Evolutionary conservation across 1,284 basidiomycete genomes (phyloP), one percentile per base, ranked within the genome.

Genomic region (Pseudozyma sp.): DNA sequence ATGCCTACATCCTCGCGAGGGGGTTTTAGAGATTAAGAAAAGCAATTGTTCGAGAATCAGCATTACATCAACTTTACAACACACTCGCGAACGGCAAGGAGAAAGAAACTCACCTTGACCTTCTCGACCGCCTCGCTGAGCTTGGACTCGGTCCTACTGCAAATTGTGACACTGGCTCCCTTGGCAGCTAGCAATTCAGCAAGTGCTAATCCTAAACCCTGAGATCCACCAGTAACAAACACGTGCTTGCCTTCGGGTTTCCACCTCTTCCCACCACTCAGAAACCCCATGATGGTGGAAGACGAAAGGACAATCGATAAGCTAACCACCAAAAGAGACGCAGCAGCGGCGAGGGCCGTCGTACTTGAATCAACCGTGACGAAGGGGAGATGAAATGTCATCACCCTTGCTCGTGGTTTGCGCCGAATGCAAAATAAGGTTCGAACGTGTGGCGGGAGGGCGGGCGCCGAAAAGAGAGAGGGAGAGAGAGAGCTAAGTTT

Each of bases 81-180:
- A 31, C 25, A 31, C 25, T 31, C 25, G 35, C 5, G 19, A 18
- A 40, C 5, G 19, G 10, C 16, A n/a, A 25, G 36, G 19, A 12
- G 38, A 13, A 21, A 39, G 1, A 34, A 49, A 53, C 59, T 67
- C 40, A 91, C 92, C 88, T 93, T 90, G 31, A 95, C 81, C 64
- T 89, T 86, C 21, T 85, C 85, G 12, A 91, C 75, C 0, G 92
- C 92, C 16, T 84, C 86, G 54, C 88, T 85, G 34, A 93, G 87
- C 69, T 89, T 91, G 48, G 86, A 85, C 70, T 90, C 87, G 75
- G 91, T 89, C 31, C 93, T 88, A 45, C 93, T 92, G 38, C 94
- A 91, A 67, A 95, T 92, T 1, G 91, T 92, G 4, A 95, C 91
- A 82, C 93, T 87, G 1, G 93, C 92, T 1, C 93, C 93, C 57